Base-by-base conservation (phyloP, 164 flowering plant species). In the grape (Vitis vinifera) region DNA sequence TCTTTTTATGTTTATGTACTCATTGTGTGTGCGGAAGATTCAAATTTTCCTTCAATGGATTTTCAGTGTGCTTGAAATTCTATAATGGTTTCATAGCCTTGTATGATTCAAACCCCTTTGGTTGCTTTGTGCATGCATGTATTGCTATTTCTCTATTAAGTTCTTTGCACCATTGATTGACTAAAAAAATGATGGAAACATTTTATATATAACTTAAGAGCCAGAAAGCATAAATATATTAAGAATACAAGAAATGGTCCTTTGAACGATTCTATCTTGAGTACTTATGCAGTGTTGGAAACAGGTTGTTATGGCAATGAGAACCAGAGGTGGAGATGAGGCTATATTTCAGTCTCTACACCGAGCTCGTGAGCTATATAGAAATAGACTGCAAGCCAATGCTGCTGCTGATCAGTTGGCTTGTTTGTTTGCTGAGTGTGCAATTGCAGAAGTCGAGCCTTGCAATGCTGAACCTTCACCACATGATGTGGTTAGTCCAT, bases 341-440 rank as follows among this genome's bases (percentile, higher is more conserved):
- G 97, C 97, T 51, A 96, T 90, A 13, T 61, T 86, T 55, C 80
- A 81, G 62, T 79, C 89, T 55, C 68, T 96, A 62, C 76, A 84
- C 49, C 97, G 97, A 60, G 97, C 98, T 48, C 92, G 92, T 53
- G 91, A 91, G 70, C 80, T 86, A 9, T 93, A 93, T 76, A 74
- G 75, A 63, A 86, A 73, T 55, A 88, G 84, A 80, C 50, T 93
- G 72, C 90, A 82, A 71, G 81, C 79, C 51, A 84, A 69, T 73
- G 68, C 82, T 63, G 90, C 86, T 62, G 94, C 91, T 1, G 99
- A 96, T 74, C 89, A 90, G 73, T 80, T 96, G 64, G 97, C 99
- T 66, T 88, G 94, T 47, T 76, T 96, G 69, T 93, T 96, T 87
- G 98, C 98, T n/a, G 98, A 93, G 76, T 96, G 99, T 85, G 99